Evolutionary conservation across 192 early-diverging fungal species (phyloP).

Genomic region (Pilobolus umbonatus): DNA sequence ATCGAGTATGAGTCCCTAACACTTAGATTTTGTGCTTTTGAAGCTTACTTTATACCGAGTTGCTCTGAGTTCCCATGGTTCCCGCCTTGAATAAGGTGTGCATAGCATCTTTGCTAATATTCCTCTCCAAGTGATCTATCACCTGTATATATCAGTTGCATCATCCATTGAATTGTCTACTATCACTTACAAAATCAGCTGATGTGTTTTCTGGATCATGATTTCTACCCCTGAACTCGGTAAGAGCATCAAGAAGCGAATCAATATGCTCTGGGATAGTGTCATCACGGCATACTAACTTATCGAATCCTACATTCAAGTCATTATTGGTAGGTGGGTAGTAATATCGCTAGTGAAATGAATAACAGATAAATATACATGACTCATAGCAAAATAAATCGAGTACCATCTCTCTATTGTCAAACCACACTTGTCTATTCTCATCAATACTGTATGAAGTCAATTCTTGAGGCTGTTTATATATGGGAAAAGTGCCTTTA

Average conservation of each 20-base stretch:
- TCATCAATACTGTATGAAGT: slow-evolving; percentile 62
- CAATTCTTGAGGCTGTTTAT: slow-evolving; percentile 61
- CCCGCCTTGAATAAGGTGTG: slow-evolving; percentile 71
- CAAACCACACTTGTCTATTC: slow-evolving; percentile 52
- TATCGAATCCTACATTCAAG: slow-evolving; percentile 63
- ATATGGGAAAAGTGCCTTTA: slow-evolving; percentile 38
- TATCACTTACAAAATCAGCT: slow-evolving; percentile 32
- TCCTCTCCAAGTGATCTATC: slow-evolving; percentile 74
- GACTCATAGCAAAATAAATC: not conserved
- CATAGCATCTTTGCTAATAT: slow-evolving; percentile 84
- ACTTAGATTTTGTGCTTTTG: not conserved
- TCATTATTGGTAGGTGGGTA: slow-evolving; percentile 44
- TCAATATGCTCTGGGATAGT: slow-evolving; percentile 74
- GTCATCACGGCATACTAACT: slow-evolving; percentile 59
- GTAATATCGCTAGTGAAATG: slow-evolving; percentile 48
- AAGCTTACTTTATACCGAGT: slow-evolving; percentile 56
- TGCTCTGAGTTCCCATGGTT: slow-evolving; percentile 79
- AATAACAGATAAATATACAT: slow-evolving; percentile 4
- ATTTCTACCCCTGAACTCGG: slow-evolving; percentile 23
- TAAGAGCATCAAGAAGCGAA: slow-evolving; percentile 63
- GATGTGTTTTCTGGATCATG: slow-evolving; percentile 6
- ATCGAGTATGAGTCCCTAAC: not conserved
- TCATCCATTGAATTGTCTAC: slow-evolving; percentile 17
- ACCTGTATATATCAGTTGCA: slow-evolving; percentile 22
- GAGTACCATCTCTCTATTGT: slow-evolving; percentile 52